These are phyloP conservation scores for Neurospora sp. DNA, from an alignment of 2,329 filamentous ascomycete species.

Conservation along the genomic window DNA sequence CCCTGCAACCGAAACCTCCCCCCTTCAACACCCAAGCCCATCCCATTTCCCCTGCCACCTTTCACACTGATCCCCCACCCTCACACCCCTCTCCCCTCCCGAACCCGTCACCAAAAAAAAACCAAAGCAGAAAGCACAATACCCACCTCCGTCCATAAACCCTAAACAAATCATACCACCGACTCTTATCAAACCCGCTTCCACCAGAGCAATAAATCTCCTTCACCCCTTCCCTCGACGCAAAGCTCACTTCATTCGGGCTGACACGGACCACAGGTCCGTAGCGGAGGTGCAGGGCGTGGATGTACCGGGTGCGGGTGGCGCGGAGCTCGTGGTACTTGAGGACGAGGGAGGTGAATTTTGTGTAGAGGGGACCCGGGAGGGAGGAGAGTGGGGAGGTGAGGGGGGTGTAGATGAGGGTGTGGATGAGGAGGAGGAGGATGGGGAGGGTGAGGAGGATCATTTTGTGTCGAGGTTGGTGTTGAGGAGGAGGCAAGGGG, in stretches of 20 bases:
- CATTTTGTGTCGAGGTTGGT: slow-evolving; percentile 5
- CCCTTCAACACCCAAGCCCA: neutral
- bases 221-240: slow-evolving; percentile 45
- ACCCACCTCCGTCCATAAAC: slow-evolving; percentile 45
- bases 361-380: slow-evolving; percentile 39
- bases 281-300: slow-evolving; percentile 43
- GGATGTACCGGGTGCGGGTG: slow-evolving; percentile 43
- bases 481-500: neutral
- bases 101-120: too few species aligned
- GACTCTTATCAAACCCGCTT: slow-evolving; percentile 56
- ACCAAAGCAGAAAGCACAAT: neutral
- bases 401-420: slow-evolving; percentile 9
- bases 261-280: slow-evolving; percentile 48
- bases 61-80: neutral
- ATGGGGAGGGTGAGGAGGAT: slow-evolving; percentile 5
- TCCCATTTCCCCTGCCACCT: neutral
- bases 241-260: slow-evolving; percentile 51
- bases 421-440: slow-evolving; percentile 6
- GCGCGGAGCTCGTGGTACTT: slow-evolving; percentile 49
- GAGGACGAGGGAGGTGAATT: slow-evolving; percentile 40
- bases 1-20: neutral
- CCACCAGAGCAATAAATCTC: slow-evolving; percentile 54
- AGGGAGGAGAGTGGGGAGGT: slow-evolving; percentile 30
- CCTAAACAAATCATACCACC: slow-evolving; percentile 53
- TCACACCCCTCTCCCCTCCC: neutral